Evolutionary conservation across 2,329 filamentous ascomycete species (phyloP).

Genomic region (Fusarium sp.): DNA sequence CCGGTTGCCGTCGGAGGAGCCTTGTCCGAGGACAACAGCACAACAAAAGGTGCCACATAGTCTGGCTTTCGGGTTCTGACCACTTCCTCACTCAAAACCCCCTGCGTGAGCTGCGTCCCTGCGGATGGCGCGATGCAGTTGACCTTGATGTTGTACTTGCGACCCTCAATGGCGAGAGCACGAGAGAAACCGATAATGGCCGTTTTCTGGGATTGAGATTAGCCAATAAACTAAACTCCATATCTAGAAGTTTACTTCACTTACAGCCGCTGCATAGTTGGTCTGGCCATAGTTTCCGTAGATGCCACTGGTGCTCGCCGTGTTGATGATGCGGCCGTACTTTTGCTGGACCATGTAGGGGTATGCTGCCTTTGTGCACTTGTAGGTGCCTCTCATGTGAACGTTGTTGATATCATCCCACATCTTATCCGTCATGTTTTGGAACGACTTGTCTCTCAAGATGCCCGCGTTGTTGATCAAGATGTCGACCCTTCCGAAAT

Average conservation of each 20-base stretch:
- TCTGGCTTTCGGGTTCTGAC: conserved; percentile 99
- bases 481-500: conserved; percentile 94
- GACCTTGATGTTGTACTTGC: conserved; percentile 97
- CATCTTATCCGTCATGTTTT: conserved; percentile 95
- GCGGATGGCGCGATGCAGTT: conserved; percentile 99
- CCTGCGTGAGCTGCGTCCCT: conserved; percentile 78
- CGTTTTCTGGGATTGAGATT: conserved; percentile 73
- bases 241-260: conserved; percentile 51
- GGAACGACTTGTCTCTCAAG: conserved; percentile 96
- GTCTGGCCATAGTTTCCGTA: conserved; percentile 99
- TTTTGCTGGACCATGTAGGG: conserved; percentile 98
- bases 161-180: conserved; percentile 91
- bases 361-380: conserved; percentile 97
- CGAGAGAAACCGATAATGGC: conserved; percentile 97
- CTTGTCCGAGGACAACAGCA: conserved; percentile 88
- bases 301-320: conserved; percentile 95
- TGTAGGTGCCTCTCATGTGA: conserved; percentile 95
- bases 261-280: conserved; percentile 92
- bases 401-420: conserved; percentile 96
- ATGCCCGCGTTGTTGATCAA: conserved; percentile 99
- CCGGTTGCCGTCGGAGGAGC: conserved; percentile 84
- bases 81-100: conserved; percentile 94
- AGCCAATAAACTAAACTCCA: not conserved
- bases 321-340: conserved; percentile 97
- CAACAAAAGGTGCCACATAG: conserved; percentile 94